These are phyloP conservation scores for Microstegium vimineum DNA, from an alignment of 176 grass and related monocot genomes.

Conservation along the genomic window DNA sequence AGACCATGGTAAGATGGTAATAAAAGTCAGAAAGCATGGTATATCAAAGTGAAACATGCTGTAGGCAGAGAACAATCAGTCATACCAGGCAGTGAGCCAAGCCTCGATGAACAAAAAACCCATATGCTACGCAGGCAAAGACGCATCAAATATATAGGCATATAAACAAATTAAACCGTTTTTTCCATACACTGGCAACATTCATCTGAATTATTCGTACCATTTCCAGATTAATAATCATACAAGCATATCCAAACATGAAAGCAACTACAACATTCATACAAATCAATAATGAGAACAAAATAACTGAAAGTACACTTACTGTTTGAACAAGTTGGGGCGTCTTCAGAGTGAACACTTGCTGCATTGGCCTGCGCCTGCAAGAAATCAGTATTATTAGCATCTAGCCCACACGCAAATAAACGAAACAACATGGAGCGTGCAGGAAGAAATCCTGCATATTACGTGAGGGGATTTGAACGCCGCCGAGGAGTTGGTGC, in stretches of 20 bases:
- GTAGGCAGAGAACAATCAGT: background rate
- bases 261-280: background rate
- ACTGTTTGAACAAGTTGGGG: constrained; percentile 42
- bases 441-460: background rate
- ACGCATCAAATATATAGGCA: background rate
- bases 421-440: background rate
- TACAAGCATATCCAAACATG: background rate
- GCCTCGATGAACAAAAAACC: background rate
- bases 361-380: constrained; percentile 33
- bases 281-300: background rate
- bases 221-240: background rate
- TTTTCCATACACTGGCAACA: background rate
- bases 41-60: background rate
- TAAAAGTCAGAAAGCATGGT: background rate
- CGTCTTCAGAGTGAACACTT: constrained; percentile 24
- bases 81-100: background rate
- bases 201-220: background rate
- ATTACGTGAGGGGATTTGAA: constrained; percentile 22
- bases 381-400: background rate
- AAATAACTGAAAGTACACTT: background rate
- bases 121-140: background rate
- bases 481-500: constrained; percentile 20
- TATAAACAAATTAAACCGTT: background rate
- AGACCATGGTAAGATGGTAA: background rate
- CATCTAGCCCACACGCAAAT: background rate